Conservation (phyloP, 1,139 yeast genomes). For the Petasospora fabianii region DNA sequence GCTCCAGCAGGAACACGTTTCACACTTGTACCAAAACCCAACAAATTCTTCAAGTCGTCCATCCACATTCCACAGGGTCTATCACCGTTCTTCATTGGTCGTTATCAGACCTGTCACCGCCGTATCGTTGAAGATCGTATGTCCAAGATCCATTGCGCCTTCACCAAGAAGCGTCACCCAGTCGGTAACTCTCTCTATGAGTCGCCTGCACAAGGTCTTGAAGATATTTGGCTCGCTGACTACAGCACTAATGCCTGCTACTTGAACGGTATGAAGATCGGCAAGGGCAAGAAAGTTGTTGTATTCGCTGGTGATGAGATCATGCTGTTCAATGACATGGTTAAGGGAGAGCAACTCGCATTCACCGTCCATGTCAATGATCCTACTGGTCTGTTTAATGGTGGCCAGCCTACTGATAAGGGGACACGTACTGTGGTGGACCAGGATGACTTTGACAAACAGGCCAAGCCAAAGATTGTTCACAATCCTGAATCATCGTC, state of each 20-base stretch:
- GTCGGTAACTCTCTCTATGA: conserved; percentile 52
- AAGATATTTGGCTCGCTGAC: conserved; percentile 80
- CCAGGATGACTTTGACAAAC: conserved; percentile 22
- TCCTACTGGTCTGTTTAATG: conserved; percentile 53
- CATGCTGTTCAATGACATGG: conserved; percentile 60
- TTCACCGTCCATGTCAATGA: conserved; percentile 51
- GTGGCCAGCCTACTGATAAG: conserved; percentile 24
- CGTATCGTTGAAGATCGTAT: conserved; percentile 67
- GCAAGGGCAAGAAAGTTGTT: conserved; percentile 58
- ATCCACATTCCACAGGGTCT: conserved; percentile 61
- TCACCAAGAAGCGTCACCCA: conserved; percentile 59
- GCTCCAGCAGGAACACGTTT: conserved; percentile 47
- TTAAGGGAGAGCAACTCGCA: conserved; percentile 47
- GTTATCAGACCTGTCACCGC: conserved; percentile 57
- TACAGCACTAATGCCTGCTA: conserved; percentile 77
- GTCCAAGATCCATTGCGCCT: conserved; percentile 78
- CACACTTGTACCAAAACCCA: conserved; percentile 41
- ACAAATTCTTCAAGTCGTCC: conserved; percentile 40
- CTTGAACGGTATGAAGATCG: conserved; percentile 57
- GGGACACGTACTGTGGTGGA: conserved; percentile 4
- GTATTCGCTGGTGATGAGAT: conserved; percentile 63
- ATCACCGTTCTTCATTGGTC: conserved; percentile 61
- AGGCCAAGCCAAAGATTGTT: conserved; percentile 11
- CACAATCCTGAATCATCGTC: not conserved
- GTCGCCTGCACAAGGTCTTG: conserved; percentile 63